phyloP scores from a whole-genome alignment of 805 yeast genomes.

The Tetrapisispora arboricola region DNA sequence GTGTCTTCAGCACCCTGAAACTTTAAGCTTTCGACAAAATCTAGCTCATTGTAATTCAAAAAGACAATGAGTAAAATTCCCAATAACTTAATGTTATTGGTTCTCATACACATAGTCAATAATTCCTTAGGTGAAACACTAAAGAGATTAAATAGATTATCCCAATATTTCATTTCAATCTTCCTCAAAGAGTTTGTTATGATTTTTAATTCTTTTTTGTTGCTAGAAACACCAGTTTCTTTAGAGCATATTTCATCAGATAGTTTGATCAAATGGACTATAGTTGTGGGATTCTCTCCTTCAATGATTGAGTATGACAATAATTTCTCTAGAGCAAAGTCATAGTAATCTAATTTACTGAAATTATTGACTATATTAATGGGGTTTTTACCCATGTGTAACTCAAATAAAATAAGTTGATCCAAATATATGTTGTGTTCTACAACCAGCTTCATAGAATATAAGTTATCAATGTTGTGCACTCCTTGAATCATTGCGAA shows the following conservation, averaged over 20 bases:
- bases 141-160: slow-evolving; percentile 16
- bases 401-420: slow-evolving; percentile 14
- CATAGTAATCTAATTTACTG: slow-evolving; percentile 20
- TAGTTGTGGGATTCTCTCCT: slow-evolving; percentile 15
- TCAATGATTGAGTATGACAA: slow-evolving; percentile 20
- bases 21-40: slow-evolving; percentile 3
- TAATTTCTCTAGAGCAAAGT: slow-evolving; percentile 28
- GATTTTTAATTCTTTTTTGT: slow-evolving; percentile 22
- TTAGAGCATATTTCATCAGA: slow-evolving; percentile 3
- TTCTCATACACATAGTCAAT: slow-evolving; percentile 23
- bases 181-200: slow-evolving; percentile 28
- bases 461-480: slow-evolving; percentile 1
- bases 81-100: slow-evolving; percentile 23
- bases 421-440: slow-evolving; percentile 25
- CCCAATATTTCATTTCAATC: slow-evolving; percentile 28
- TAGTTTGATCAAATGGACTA: slow-evolving; percentile 17
- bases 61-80: slow-evolving; percentile 26
- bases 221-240: background rate
- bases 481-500: slow-evolving; percentile 24
- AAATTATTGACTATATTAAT: slow-evolving; percentile 18
- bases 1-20: too few species aligned
- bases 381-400: slow-evolving; percentile 8
- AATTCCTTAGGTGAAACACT: slow-evolving; percentile 25
- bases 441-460: slow-evolving; percentile 6
- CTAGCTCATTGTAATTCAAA: slow-evolving; percentile 23